A percentile compares a stretch with the other conserved stretches of the same genome.
Evolutionary conservation across 23 red algal species (phyloP).

Genomic region (Gracilaria caudata): DNA sequence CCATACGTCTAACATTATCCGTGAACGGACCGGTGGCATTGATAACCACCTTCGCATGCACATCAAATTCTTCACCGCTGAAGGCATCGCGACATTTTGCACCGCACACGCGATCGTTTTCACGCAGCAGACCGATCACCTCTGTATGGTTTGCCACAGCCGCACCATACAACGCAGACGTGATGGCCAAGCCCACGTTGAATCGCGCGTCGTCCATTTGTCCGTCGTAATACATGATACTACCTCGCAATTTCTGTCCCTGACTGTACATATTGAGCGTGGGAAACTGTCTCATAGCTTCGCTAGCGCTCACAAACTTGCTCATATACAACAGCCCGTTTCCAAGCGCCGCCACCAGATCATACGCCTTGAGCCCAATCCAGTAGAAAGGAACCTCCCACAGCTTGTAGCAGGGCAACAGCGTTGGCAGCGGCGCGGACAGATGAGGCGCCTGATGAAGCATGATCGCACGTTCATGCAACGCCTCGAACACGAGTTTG

Average conservation of each 20-base stretch:
- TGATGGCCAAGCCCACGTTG: conserved; percentile 79
- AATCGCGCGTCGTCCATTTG: conserved; percentile 95
- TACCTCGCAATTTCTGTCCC: conserved; percentile 77
- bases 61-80: conserved; percentile 85
- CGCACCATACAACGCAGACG: conserved; percentile 89
- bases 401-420: conserved; percentile 93
- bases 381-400: conserved; percentile 99
- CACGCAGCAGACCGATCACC: conserved; percentile 66
- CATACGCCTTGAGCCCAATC: conserved; percentile 88
- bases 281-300: conserved; percentile 87
- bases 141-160: conserved; percentile 94
- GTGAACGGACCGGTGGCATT: conserved; percentile 96
- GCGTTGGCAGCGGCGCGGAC: conserved; percentile 81
- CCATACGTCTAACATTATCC: conserved; percentile 80
- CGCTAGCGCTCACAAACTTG: conserved; percentile 85
- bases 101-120: conserved; percentile 63
- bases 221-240: conserved; percentile 96
- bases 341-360: conserved; percentile 75
- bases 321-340: conserved; percentile 84
- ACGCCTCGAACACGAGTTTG: conserved; percentile 86
- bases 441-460: conserved; percentile 92
- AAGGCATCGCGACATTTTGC: conserved; percentile 73
- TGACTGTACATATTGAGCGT: conserved; percentile 68
- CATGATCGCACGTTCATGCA: conserved; percentile 94
- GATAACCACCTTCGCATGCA: conserved; percentile 79